Percentiles rank a stretch among this genome's conserved stretches.
Evolutionary conservation across 1,284 basidiomycete species (phyloP).

Genomic region (Takashimella tepidaria): DNA sequence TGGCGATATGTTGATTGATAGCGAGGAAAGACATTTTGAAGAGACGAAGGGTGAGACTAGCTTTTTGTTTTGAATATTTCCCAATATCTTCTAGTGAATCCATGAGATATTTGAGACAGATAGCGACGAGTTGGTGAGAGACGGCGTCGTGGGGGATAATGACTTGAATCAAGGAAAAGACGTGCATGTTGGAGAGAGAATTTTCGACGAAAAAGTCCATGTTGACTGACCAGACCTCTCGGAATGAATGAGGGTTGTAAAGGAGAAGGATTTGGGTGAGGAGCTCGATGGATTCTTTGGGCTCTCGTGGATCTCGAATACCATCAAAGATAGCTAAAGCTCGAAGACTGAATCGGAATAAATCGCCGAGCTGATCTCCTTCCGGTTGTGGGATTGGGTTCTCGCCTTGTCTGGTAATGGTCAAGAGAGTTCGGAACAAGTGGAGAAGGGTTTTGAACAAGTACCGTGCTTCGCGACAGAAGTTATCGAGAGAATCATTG

Average conservation of each 20-base stretch:
- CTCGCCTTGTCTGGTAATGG: conserved; percentile 72
- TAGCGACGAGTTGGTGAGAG: conserved; percentile 87
- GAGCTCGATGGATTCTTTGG: conserved; percentile 82
- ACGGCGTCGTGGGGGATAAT: conserved; percentile 79
- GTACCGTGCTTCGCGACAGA: conserved; percentile 71
- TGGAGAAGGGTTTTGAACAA: conserved; percentile 86
- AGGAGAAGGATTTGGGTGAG: conserved; percentile 73
- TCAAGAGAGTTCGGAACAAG: conserved; percentile 79
- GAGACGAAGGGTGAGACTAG: conserved; percentile 75
- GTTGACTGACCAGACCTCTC: conserved; percentile 89
- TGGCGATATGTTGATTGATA: conserved; percentile 68
- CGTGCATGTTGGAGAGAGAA: conserved; percentile 67
- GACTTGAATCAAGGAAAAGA: conserved; percentile 81
- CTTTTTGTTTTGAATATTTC: conserved; percentile 71
- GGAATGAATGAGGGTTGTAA: conserved; percentile 83
- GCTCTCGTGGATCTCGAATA: conserved; percentile 65
- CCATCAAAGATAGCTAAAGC: conserved; percentile 83
- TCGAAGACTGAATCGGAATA: conserved; percentile 80
- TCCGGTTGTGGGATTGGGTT: conserved; percentile 64
- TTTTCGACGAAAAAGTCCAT: conserved; percentile 82
- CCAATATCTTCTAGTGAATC: conserved; percentile 78
- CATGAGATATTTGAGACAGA: conserved; percentile 83
- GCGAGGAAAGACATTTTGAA: conserved; percentile 97
- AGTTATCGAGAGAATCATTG: conserved; percentile 67
- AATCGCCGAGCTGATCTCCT: conserved; percentile 76